These are phyloP conservation scores for Cladophialophora yegresii DNA, from an alignment of 2,329 filamentous ascomycete genomes.

Conservation along the genomic window DNA sequence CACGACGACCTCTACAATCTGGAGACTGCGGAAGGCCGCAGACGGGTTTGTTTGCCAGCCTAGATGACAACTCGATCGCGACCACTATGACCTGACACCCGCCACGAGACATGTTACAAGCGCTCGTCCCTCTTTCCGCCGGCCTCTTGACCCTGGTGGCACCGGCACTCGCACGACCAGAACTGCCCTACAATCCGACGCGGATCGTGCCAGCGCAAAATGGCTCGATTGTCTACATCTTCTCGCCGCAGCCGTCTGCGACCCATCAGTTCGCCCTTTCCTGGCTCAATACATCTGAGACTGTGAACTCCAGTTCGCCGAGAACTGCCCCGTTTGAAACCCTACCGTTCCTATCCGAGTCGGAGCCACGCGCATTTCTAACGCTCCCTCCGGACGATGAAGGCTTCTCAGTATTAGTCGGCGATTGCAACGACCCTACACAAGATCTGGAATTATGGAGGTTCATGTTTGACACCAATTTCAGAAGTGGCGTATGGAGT, in stretches of 20 bases:
- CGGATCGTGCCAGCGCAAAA: constrained; percentile 63
- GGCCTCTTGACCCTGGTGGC: constrained; percentile 28
- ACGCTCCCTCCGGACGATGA: constrained; percentile 61
- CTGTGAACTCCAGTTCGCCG: constrained; percentile 53
- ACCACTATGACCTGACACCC: constrained; percentile 29
- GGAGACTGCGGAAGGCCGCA: constrained; percentile 23
- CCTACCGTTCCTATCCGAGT: constrained; percentile 63
- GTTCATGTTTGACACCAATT: constrained; percentile 55
- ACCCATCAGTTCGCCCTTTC: constrained; percentile 56
- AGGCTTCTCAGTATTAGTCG: constrained; percentile 71
- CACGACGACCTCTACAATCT: constrained; percentile 3
- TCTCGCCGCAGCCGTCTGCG: constrained; percentile 58
- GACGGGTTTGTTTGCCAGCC: constrained; percentile 32
- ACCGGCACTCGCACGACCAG: constrained; percentile 49
- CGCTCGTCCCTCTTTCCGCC: constrained; percentile 18
- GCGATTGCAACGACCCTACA: constrained; percentile 64
- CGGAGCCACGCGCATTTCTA: constrained; percentile 61
- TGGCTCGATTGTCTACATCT: constrained; percentile 66
- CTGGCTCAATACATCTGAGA: constrained; percentile 65
- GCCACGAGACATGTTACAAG: constrained; percentile 24
- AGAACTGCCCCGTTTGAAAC: constrained; percentile 45
- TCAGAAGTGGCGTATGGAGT: constrained; percentile 58
- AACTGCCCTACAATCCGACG: constrained; percentile 76
- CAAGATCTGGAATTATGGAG: constrained; percentile 65
- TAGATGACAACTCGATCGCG: constrained; percentile 18